A percentile compares a stretch with the other conserved stretches of the same genome.
Conservation (phyloP, 495 filamentous ascomycete species). For the Trichocladium uniseriatum region DNA sequence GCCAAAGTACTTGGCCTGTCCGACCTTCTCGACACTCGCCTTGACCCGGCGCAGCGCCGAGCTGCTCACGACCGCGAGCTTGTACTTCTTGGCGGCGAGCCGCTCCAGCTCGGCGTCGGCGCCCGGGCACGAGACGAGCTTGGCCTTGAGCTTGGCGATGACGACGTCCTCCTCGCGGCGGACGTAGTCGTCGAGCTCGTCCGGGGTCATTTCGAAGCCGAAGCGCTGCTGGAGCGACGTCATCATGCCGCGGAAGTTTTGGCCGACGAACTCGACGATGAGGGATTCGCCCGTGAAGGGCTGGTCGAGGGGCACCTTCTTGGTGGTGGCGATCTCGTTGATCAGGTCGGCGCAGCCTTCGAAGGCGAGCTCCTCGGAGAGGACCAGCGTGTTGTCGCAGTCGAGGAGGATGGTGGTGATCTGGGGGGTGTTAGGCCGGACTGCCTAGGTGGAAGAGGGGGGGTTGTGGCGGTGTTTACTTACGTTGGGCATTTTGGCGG, state of each 20-base stretch:
- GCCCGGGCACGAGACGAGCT: conserved; percentile 59
- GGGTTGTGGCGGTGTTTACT: not conserved
- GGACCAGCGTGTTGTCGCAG: conserved; percentile 96
- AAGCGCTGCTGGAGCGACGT: conserved; percentile 63
- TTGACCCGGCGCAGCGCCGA: conserved; percentile 69
- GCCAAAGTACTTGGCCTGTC: conserved; percentile 71
- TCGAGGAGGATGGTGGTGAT: conserved; percentile 66
- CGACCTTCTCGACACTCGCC: conserved; percentile 73
- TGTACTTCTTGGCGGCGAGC: conserved; percentile 62
- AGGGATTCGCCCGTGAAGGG: conserved; percentile 75
- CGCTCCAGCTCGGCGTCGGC: conserved; percentile 59
- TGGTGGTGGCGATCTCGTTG: conserved; percentile 74
- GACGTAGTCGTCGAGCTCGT: conserved; percentile 70
- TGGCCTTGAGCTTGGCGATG: conserved; percentile 70
- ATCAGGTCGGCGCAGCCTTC: conserved; percentile 87
- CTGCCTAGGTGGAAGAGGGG: not conserved
- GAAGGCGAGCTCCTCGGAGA: conserved; percentile 86
- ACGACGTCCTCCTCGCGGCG: conserved; percentile 72
- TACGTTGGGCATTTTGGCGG: conserved; percentile 14
- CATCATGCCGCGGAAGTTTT: conserved; percentile 92
- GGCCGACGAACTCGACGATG: conserved; percentile 83
- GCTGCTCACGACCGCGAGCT: conserved; percentile 72
- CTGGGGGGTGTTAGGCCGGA: conserved; percentile 6
- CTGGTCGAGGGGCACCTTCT: conserved; percentile 44
- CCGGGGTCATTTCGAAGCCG: conserved; percentile 55